These are phyloP conservation scores for Beta lomatogona DNA, from an alignment of 179 eudicot species.

Conservation along the genomic window DNA sequence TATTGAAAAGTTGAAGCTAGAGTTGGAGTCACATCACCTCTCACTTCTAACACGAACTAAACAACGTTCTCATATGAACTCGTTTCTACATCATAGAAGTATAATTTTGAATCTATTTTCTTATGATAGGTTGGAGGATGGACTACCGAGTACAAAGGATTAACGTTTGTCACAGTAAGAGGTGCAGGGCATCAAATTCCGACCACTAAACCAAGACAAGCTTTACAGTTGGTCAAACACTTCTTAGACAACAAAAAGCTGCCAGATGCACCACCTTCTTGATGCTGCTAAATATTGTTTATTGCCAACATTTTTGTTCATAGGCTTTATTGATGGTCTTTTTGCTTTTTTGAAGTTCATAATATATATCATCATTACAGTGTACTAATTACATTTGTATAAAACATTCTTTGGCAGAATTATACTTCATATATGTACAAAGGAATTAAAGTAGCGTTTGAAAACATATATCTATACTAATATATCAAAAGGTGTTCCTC, in stretches of 20 bases:
- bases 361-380: neutral
- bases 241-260: slow-evolving; percentile 57
- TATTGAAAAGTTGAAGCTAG: too few species aligned
- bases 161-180: slow-evolving; percentile 69
- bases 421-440: neutral
- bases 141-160: slow-evolving; percentile 68
- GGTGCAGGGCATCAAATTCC: slow-evolving; percentile 97
- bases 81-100: too few species aligned
- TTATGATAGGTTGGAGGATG: slow-evolving; percentile 77
- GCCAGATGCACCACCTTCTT: slow-evolving; percentile 51
- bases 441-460: neutral
- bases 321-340: neutral
- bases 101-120: neutral
- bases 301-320: neutral
- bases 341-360: neutral
- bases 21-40: too few species aligned
- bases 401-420: slow-evolving; percentile 18
- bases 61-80: too few species aligned
- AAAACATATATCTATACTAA: too few species aligned
- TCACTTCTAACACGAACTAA: too few species aligned
- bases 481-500: too few species aligned
- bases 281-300: neutral
- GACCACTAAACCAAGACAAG: slow-evolving; percentile 60
- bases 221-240: slow-evolving; percentile 60
- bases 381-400: slow-evolving; percentile 11